phyloP scores from a whole-genome alignment of 2,329 filamentous ascomycete species.

The Penicillium italicum region DNA sequence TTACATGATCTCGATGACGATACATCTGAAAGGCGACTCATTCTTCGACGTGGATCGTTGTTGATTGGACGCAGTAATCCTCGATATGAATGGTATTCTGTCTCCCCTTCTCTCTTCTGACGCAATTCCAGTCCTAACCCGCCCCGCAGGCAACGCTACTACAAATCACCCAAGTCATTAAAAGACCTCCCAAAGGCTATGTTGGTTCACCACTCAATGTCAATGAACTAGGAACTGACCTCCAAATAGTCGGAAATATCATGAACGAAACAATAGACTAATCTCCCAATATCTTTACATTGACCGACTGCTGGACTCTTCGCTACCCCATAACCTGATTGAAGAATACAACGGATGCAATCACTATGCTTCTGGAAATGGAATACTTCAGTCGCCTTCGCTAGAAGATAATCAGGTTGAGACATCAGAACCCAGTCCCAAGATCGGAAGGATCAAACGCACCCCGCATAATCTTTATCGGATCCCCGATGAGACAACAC shows the following conservation, averaged over 20 bases:
- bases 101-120: neutral
- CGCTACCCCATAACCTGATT: conserved; percentile 84
- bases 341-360: conserved; percentile 66
- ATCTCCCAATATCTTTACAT: conserved; percentile 93
- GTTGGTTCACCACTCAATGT: conserved; percentile 38
- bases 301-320: conserved; percentile 83
- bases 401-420: conserved; percentile 48
- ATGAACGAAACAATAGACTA: conserved; percentile 82
- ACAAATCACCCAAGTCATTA: conserved; percentile 74
- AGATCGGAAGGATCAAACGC: conserved; percentile 54
- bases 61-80: conserved; percentile 87
- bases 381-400: conserved; percentile 39
- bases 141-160: conserved; percentile 64
- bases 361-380: neutral
- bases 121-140: neutral
- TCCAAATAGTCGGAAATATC: conserved; percentile 65
- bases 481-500: conserved; percentile 43
- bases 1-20: conserved; percentile 18
- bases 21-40: conserved; percentile 5
- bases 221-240: neutral
- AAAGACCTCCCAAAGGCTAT: conserved; percentile 67
- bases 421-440: conserved; percentile 45
- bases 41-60: conserved; percentile 15
- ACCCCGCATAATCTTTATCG: conserved; percentile 87
- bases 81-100: conserved; percentile 66